A percentile compares a stretch with the other conserved stretches of the same genome.
phyloP scores from a whole-genome alignment of 2,329 filamentous ascomycete species.

The Xylariaceae sp. region DNA sequence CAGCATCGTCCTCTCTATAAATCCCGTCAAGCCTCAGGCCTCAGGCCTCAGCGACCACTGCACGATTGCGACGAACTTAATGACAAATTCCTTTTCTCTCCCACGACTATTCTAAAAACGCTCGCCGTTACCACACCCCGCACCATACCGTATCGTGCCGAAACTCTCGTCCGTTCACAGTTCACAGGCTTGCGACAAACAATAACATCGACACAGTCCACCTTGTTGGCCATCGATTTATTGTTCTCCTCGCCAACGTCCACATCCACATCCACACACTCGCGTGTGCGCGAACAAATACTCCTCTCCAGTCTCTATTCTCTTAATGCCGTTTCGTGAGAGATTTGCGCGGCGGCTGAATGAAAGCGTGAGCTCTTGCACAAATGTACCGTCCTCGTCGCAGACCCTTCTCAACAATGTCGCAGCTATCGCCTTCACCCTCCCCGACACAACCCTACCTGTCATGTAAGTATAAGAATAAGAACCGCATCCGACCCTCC shows the following conservation, averaged over 20 bases:
- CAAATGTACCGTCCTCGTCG: conserved; percentile 28
- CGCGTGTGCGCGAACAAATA: background rate
- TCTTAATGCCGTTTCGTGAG: conserved; percentile 43
- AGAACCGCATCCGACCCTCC: conserved; percentile 6
- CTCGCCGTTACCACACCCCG: conserved; percentile 7
- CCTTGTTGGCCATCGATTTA: no score
- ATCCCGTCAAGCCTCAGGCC: no score
- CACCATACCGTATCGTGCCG: no score
- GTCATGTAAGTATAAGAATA: conserved; percentile 49
- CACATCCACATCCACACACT: background rate
- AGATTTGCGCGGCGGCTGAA: conserved; percentile 41
- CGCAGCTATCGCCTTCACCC: conserved; percentile 43
- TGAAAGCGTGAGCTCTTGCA: conserved; percentile 42
- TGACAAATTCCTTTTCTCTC: conserved; percentile 13
- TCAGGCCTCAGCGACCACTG: no score
- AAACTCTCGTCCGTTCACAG: no score
- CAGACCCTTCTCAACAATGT: conserved; percentile 36
- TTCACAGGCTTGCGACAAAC: no score
- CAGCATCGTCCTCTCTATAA: background rate
- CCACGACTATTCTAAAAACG: background rate
- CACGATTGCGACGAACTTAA: conserved; percentile 1
- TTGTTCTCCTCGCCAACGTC: background rate
- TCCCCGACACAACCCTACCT: conserved; percentile 52
- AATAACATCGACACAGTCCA: background rate
- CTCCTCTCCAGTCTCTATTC: background rate